phyloP scores from a whole-genome alignment of 164 flowering plant genomes.

The Chloranthus sessilifolius region DNA sequence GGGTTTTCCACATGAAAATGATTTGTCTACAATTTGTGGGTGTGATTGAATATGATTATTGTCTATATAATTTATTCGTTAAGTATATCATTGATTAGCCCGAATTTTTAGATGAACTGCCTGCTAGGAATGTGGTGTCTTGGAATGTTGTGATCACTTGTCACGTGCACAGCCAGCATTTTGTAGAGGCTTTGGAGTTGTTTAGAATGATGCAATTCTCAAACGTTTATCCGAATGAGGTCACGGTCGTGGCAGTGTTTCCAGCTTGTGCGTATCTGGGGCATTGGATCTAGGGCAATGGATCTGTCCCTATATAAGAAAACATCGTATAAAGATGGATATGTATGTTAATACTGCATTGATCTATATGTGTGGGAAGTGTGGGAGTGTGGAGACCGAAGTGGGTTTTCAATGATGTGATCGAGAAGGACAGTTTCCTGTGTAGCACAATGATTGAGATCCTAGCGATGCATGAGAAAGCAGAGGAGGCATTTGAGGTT shows the following conservation, averaged over 20 bases:
- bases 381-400: conserved; percentile 19
- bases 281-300: conserved; percentile 27
- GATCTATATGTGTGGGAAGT: conserved; percentile 24
- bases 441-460: conserved; percentile 27
- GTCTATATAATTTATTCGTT: too few species aligned
- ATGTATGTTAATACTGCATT: conserved; percentile 17
- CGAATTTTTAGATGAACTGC: too few species aligned
- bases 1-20: too few species aligned
- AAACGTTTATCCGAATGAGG: conserved; percentile 24
- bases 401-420: conserved; percentile 14
- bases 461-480: conserved; percentile 18
- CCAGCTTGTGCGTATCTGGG: conserved; percentile 30
- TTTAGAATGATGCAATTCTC: conserved; percentile 26
- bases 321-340: conserved; percentile 17
- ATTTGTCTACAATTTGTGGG: too few species aligned
- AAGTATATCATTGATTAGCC: too few species aligned
- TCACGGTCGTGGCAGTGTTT: conserved; percentile 24
- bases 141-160: conserved; percentile 28
- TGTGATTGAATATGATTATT: too few species aligned
- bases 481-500: conserved; percentile 23
- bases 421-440: conserved; percentile 17
- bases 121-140: conserved; percentile 26
- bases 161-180: conserved; percentile 16
- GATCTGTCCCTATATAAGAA: conserved; percentile 21
- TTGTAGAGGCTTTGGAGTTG: conserved; percentile 23